Conservation (phyloP, 345 rosid genomes). For the Durio zibethinus region DNA sequence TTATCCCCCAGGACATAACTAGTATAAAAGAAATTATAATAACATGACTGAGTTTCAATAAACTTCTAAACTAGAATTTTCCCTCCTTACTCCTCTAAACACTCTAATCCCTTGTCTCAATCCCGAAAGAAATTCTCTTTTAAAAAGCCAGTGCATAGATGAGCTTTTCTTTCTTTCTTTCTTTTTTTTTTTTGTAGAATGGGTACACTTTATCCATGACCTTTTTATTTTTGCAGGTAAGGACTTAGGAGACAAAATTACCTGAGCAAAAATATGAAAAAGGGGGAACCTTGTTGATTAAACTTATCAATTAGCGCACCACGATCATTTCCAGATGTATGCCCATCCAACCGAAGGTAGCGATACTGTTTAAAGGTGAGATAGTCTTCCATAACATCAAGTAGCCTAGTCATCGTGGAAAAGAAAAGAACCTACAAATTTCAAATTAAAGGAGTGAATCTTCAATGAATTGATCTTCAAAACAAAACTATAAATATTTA, state of each 20-base stretch:
- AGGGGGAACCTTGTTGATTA: conserved; percentile 67
- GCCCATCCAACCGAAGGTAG: conserved; percentile 92
- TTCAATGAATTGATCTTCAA: background rate
- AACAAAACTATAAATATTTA: background rate
- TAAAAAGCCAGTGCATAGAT: background rate
- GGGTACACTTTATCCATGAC: too few species aligned
- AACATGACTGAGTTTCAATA: background rate
- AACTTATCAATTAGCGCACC: conserved; percentile 76
- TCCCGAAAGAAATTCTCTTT: background rate
- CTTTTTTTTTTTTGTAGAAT: background rate
- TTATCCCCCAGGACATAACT: background rate
- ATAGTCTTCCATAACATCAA: conserved; percentile 95
- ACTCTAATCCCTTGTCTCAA: background rate
- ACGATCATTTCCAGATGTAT: conserved; percentile 88
- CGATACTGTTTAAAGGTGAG: conserved; percentile 62
- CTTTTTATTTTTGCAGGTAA: background rate
- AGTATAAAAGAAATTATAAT: background rate
- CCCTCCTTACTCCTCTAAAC: background rate
- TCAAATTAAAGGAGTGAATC: conserved; percentile 13
- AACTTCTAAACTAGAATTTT: background rate
- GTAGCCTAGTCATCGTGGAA: conserved; percentile 96
- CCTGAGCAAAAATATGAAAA: conserved; percentile 89
- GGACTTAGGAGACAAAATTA: conserved; percentile 20
- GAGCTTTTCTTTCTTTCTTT: background rate
- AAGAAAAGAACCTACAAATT: conserved; percentile 79